phyloP scores from a whole-genome alignment of 352 stramenopile genomes.

The Phytophthora litchii region DNA sequence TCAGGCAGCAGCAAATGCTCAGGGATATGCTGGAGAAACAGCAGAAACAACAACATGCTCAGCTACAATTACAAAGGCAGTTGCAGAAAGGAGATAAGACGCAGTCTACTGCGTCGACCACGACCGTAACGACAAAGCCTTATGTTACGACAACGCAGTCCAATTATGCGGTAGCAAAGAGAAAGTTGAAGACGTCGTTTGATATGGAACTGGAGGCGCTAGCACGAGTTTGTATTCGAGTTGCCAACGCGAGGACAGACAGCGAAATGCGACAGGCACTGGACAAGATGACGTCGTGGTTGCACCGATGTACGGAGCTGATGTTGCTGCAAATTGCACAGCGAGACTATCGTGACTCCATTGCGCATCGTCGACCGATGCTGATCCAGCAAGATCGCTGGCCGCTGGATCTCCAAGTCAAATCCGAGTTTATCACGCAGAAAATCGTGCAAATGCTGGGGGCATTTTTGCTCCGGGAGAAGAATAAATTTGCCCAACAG shows the following conservation, averaged over 20 bases:
- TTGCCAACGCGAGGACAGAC: conserved; percentile 52
- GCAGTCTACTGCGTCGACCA: neutral
- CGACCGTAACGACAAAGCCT: conserved; percentile 7
- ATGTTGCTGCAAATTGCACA: conserved; percentile 58
- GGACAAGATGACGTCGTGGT: conserved; percentile 63
- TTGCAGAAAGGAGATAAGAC: conserved; percentile 20
- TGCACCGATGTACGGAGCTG: conserved; percentile 56
- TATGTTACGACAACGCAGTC: conserved; percentile 6
- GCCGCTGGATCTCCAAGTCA: conserved; percentile 60
- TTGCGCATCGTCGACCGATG: conserved; percentile 40
- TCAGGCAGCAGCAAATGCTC: conserved; percentile 54
- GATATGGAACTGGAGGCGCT: conserved; percentile 71
- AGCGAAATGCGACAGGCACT: conserved; percentile 59
- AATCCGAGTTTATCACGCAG: conserved; percentile 58
- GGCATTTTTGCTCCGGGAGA: conserved; percentile 32
- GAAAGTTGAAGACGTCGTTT: conserved; percentile 42
- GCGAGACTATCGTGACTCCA: conserved; percentile 55
- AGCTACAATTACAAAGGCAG: conserved; percentile 34
- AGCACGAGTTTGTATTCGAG: conserved; percentile 53
- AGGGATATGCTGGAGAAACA: conserved; percentile 44
- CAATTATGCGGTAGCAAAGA: conserved; percentile 38
- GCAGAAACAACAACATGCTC: conserved; percentile 32
- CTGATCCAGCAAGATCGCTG: conserved; percentile 51
- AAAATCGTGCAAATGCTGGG: conserved; percentile 61
- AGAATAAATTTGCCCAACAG: conserved; percentile 27